Evolutionary conservation across 352 stramenopile genomes (phyloP), one percentile per base, ranked within the genome.

Genomic region (Phytophthora fragariaefolia): DNA sequence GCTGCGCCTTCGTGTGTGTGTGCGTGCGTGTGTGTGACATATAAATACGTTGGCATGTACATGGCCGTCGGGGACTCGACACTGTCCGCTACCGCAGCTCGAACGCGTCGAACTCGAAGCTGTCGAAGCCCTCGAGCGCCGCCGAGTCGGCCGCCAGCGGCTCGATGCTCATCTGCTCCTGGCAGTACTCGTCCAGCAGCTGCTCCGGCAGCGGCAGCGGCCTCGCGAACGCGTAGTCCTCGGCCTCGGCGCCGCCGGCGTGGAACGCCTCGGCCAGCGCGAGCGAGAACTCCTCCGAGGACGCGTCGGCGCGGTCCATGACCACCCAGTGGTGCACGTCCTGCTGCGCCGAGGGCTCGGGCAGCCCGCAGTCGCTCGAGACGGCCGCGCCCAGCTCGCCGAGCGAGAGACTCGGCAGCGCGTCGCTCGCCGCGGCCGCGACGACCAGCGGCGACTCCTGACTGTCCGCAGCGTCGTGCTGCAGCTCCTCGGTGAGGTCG

Each of bases 361-460:
- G 48, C 30, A 68, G 51, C 12, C 27, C 30, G 47, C 38, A 61
- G 36, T 67, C 56, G 5, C 20, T 55, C 2, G 52, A 30, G 2
- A 24, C 38, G 24, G 42, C 42, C 53, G 32, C 17, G 27, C 58
- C 54, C 34, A 46, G 18, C 4, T 36, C 43, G 8, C 50, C 51
- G 7, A 76, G 55, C 9, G 65, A 66, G 40, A 66, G 69, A 17
- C 40, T 56, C 2, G 60, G 43, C 20, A 77, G 32, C 7, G 51
- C 56, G 5, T 47, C 9, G 2, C 22, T 38, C 24, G 54, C 17
- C 3, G 46, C 26, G 48, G 10, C 49, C 13, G 70, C 28, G 24
- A 77, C 70, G 1, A 74, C 68, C 15, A 77, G 47, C 8, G 70
- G 70, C 18, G 69, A 76, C 10, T 76, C 69, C n/a, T 26, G 30